A percentile compares a stretch with the other conserved stretches of the same genome.
These are phyloP conservation scores for Endocarpon pusillum DNA, from an alignment of 495 filamentous ascomycete species.

Conservation along the genomic window DNA sequence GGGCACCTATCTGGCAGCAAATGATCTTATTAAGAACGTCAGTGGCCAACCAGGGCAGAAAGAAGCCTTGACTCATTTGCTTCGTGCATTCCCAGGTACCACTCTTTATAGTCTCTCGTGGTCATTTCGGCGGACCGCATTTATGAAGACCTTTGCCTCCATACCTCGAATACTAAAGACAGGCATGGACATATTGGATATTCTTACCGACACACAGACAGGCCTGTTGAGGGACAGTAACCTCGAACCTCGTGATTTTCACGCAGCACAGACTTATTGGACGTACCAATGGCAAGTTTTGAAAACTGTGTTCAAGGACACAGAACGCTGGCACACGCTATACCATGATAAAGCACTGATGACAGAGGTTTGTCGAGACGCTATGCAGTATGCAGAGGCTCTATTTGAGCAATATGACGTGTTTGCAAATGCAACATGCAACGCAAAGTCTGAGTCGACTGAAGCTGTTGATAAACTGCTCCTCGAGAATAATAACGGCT, in stretches of 20 bases:
- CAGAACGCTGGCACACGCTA: conserved; percentile 58
- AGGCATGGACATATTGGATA: conserved; percentile 56
- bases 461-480: conserved; percentile 32
- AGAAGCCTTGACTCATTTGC: conserved; percentile 56
- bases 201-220: conserved; percentile 64
- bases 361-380: conserved; percentile 83
- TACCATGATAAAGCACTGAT: conserved; percentile 54
- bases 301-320: conserved; percentile 64
- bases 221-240: conserved; percentile 59
- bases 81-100: conserved; percentile 44
- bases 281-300: conserved; percentile 60
- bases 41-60: conserved; percentile 51
- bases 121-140: conserved; percentile 37
- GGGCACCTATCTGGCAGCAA: conserved; percentile 51
- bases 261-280: conserved; percentile 62
- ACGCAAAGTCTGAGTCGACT: conserved; percentile 24
- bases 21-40: conserved; percentile 64
- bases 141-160: conserved; percentile 44
- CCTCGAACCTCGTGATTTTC: conserved; percentile 38
- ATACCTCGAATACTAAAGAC: conserved; percentile 55
- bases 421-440: conserved; percentile 47
- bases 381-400: conserved; percentile 78
- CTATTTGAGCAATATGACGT: conserved; percentile 71
- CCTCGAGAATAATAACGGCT: conserved; percentile 21
- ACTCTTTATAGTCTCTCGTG: conserved; percentile 43